Percentiles rank a stretch among this genome's conserved stretches.
Conservation (phyloP, 2,329 filamentous ascomycete genomes). For the Colletotrichum karsti region DNA sequence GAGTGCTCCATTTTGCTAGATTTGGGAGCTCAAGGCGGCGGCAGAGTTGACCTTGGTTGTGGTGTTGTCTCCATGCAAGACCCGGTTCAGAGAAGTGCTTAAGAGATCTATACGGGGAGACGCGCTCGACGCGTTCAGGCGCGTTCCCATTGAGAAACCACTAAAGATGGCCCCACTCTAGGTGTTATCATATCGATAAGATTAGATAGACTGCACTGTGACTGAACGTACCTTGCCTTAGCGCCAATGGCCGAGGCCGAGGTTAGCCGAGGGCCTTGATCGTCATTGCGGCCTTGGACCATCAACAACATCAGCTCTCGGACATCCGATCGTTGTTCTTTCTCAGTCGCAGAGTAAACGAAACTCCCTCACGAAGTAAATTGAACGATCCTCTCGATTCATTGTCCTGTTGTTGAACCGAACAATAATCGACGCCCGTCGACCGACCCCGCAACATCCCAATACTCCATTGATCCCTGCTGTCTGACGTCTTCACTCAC, state of each 20-base stretch:
- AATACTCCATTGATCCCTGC: slow-evolving; percentile 14
- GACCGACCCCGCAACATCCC: background rate
- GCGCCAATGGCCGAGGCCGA: slow-evolving; percentile 42
- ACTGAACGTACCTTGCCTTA: background rate
- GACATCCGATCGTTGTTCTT: slow-evolving; percentile 5
- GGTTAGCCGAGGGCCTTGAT: slow-evolving; percentile 46
- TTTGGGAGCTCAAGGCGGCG: background rate
- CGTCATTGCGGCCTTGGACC: slow-evolving; percentile 10
- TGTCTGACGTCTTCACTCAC: slow-evolving; percentile 11
- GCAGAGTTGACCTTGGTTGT: background rate
- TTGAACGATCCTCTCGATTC: background rate
- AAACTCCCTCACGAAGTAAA: too few species aligned
- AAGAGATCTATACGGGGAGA: background rate
- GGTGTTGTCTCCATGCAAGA: slow-evolving; percentile 11
- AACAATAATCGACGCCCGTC: background rate
- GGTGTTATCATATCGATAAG: background rate
- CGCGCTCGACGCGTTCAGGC: slow-evolving; percentile 25
- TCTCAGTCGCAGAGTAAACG: slow-evolving; percentile 3
- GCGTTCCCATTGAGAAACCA: slow-evolving; percentile 5
- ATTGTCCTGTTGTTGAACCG: background rate
- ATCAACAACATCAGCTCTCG: slow-evolving; percentile 16
- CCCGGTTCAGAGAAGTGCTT: background rate
- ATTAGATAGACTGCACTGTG: background rate
- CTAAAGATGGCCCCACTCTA: background rate
- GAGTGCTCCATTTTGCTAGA: slow-evolving; percentile 59